Conservation (phyloP, 1,284 basidiomycete genomes). For the Sporisorium iseilematis-ciliati region DNA sequence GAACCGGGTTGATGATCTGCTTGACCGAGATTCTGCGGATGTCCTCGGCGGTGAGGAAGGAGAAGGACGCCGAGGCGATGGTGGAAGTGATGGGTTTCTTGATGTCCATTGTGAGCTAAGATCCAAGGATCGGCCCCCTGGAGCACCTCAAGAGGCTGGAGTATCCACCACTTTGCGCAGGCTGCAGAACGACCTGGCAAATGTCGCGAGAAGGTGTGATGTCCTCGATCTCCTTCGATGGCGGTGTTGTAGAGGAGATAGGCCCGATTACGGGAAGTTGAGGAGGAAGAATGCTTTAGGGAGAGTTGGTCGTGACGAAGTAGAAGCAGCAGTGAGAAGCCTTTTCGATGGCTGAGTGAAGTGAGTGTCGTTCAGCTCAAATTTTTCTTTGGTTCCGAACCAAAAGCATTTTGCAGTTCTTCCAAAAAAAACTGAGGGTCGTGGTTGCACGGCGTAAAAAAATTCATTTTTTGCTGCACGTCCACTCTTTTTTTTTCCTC, state of each 20-base stretch:
- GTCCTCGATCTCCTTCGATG: background rate
- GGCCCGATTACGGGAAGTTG: background rate
- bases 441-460: conserved; percentile 6
- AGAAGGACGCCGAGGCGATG: conserved; percentile 89
- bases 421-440: conserved; percentile 3
- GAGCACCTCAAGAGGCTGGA: conserved; percentile 16
- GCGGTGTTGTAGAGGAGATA: background rate
- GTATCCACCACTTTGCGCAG: conserved; percentile 17
- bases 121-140: conserved; percentile 37
- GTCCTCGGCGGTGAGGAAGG: conserved; percentile 91
- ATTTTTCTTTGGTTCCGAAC: conserved; percentile 24
- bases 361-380: conserved; percentile 28
- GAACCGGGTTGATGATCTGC: conserved; percentile 91
- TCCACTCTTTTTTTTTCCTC: conserved; percentile 20
- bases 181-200: conserved; percentile 11
- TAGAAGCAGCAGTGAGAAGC: background rate
- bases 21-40: conserved; percentile 93
- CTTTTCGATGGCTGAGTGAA: conserved; percentile 17
- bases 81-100: conserved; percentile 86
- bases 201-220: background rate
- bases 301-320: conserved; percentile 2
- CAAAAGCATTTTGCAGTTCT: conserved; percentile 15
- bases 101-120: conserved; percentile 82
- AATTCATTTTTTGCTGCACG: conserved; percentile 31
- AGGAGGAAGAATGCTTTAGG: background rate